Base-by-base conservation (phyloP, 2,329 filamentous ascomycete species). In the Dactylellina sp. region DNA sequence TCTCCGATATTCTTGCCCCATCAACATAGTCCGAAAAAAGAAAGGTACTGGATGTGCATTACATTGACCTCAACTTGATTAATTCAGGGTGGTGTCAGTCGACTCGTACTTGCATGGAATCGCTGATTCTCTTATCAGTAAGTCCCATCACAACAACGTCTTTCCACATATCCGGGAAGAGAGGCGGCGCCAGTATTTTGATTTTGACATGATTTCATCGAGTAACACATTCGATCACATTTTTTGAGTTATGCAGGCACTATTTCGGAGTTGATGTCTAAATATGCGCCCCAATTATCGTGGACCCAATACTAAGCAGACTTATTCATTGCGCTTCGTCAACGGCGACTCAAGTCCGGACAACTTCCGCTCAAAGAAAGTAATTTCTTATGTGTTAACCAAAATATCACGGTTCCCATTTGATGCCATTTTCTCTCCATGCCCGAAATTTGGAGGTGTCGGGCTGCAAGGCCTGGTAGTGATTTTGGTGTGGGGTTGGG, bases 171-270 rank as follows among this genome's bases (percentile, higher is more conserved):
- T 62, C 56, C 64, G 64, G 47, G 46, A 70, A 37, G 39, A 40
- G 39, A 50, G 46, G 68, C 61, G 55, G 52, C 55, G 60, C 20
- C n/a, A 60, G 42, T 32, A 39, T n/a, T 22, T 52, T 55, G 46
- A 55, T 56, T 28, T 65, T 74, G 70, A 66, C 70, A 74, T 62
- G 70, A 74, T 66, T 56, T 47, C 70, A 66, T 74, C 70, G 70
- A 74, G 70, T 74, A 74, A 74, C 55, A 66, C 44, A 46, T 74
- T 42, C 22, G 20, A 53, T 68, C 39, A 11, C 53, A 57, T 20
- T 3, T 57, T 22, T 57, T 37, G 35, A 55, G 18, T 35, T 53
- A 22, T 56, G 32, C 37, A 24, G 28, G 28, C 28, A 22, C 32
- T 22, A 28, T 4, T n/a, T 25, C 4, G 11, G 20, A 53, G 28